These are phyloP conservation scores for Hysterium pulicare DNA, from an alignment of 2,329 filamentous ascomycete species.

Conservation along the genomic window DNA sequence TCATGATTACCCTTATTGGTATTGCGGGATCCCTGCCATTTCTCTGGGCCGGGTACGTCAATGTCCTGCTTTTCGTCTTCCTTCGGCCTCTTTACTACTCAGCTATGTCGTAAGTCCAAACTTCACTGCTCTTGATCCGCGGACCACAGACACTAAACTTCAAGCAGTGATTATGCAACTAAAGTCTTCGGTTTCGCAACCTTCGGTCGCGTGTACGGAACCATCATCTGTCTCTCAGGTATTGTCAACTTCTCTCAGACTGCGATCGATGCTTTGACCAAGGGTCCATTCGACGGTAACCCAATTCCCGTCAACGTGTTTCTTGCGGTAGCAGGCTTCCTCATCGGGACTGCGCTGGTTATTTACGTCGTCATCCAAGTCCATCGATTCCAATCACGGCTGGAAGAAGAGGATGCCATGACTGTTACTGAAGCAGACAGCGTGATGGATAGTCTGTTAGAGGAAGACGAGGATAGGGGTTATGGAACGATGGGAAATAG, in stretches of 20 bases:
- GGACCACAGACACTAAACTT: no score
- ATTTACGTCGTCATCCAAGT: constrained; percentile 30
- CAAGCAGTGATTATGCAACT: constrained; percentile 36
- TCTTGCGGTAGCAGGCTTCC: constrained; percentile 58
- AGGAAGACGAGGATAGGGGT: constrained; percentile 28
- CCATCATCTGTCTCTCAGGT: constrained; percentile 80
- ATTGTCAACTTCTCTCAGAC: constrained; percentile 79
- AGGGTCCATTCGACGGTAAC: constrained; percentile 65
- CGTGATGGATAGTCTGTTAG: constrained; percentile 41
- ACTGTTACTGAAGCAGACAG: constrained; percentile 66
- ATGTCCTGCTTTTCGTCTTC: constrained; percentile 74
- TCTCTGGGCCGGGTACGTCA: constrained; percentile 68
- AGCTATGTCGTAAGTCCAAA: constrained; percentile 60
- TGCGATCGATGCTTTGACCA: constrained; percentile 72
- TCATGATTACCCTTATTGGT: constrained; percentile 68
- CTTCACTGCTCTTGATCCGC: no score
- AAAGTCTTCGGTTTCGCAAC: constrained; percentile 90
- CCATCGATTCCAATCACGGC: constrained; percentile 26
- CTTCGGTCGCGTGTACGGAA: constrained; percentile 85
- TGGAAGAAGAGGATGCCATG: constrained; percentile 45
- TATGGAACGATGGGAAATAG: not conserved
- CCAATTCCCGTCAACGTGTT: constrained; percentile 73
- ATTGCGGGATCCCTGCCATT: constrained; percentile 68
- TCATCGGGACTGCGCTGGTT: constrained; percentile 63
- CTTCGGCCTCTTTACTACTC: constrained; percentile 89